phyloP scores from a whole-genome alignment of 164 flowering plant genomes.

The Nymphaea thermarum region DNA sequence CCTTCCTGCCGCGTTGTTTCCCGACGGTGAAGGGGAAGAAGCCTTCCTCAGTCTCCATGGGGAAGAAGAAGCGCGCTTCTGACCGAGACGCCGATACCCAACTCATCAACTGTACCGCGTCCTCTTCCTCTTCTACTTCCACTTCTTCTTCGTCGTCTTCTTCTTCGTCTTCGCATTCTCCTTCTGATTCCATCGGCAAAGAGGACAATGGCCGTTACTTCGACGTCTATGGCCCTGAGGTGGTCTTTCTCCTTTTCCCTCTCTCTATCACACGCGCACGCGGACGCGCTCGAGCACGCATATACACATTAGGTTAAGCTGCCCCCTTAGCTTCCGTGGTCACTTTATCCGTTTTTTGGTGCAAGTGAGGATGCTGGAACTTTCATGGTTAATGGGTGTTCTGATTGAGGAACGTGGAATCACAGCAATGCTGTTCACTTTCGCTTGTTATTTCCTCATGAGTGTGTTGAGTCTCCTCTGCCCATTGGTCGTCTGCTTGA shows the following conservation, averaged over 20 bases:
- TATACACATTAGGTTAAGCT: not conserved
- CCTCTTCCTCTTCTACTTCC: not conserved
- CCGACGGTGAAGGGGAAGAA: not conserved
- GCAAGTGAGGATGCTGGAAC: not conserved
- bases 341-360: not conserved
- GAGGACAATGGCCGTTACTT: conserved; percentile 16
- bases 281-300: not conserved
- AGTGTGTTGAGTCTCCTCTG: too few relatives aligned
- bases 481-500: too few relatives aligned
- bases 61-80: not conserved
- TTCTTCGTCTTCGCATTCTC: not conserved
- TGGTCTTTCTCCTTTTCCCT: conserved; percentile 8
- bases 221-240: conserved; percentile 70
- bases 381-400: not conserved
- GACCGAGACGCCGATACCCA: not conserved
- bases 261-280: not conserved
- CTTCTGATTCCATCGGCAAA: not conserved
- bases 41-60: not conserved
- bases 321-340: not conserved
- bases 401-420: not conserved
- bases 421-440: too few relatives aligned
- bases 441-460: too few relatives aligned
- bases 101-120: not conserved
- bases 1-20: not conserved
- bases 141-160: too few relatives aligned